These are phyloP conservation scores for Candida patagonica DNA, from an alignment of 805 yeast species.

Conservation along the genomic window DNA sequence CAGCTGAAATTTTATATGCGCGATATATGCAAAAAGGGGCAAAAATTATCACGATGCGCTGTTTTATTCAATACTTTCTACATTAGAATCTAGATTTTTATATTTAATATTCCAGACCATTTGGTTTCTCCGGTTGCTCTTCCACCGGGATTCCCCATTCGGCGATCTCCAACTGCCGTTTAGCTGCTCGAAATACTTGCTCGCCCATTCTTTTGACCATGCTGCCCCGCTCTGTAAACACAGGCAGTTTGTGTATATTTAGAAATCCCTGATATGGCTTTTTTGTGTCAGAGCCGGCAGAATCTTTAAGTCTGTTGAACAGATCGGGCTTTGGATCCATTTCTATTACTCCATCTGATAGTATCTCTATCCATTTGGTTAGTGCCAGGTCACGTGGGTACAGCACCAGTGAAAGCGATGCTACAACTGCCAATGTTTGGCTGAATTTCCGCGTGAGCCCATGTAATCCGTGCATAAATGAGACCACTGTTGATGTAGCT, in stretches of 20 bases:
- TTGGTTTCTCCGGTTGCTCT: constrained; percentile 32
- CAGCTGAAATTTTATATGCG: too few relatives aligned
- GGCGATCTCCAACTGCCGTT: constrained; percentile 74
- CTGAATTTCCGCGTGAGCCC: constrained; percentile 40
- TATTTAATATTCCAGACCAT: constrained; percentile 6
- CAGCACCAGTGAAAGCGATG: constrained; percentile 56
- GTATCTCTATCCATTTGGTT: constrained; percentile 44
- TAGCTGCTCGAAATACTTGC: constrained; percentile 77
- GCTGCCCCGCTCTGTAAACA: constrained; percentile 63
- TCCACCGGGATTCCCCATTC: constrained; percentile 98
- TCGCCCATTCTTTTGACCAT: constrained; percentile 72
- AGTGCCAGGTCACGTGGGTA: constrained; percentile 46
- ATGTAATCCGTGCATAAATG: constrained; percentile 53
- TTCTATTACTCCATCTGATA: constrained; percentile 61
- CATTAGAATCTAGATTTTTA: too few relatives aligned
- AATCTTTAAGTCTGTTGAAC: constrained; percentile 32
- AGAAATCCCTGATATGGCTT: constrained; percentile 59
- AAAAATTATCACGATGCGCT: too few relatives aligned
- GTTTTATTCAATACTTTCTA: too few relatives aligned
- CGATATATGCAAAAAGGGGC: too few relatives aligned
- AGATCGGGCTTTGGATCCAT: constrained; percentile 66
- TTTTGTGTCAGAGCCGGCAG: constrained; percentile 8
- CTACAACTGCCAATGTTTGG: constrained; percentile 39
- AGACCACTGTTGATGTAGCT: constrained; percentile 37
- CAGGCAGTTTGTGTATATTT: constrained; percentile 64